Base-by-base conservation (phyloP, 2,329 filamentous ascomycete genomes). In the Fusarium camptoceras region DNA sequence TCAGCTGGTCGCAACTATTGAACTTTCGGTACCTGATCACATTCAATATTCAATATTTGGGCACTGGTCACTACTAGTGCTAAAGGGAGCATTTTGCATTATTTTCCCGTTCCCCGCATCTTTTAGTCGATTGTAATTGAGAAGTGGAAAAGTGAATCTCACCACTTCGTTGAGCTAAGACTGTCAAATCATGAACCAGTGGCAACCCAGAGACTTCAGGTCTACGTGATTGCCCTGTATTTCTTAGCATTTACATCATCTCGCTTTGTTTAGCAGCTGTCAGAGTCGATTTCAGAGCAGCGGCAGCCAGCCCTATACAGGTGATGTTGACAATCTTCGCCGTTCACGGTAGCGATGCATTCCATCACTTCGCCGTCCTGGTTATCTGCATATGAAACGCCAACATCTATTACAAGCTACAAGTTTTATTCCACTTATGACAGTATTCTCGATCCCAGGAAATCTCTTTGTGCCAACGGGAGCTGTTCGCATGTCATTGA, bases 1-100 rank as follows among this genome's bases (percentile, higher is more conserved):
- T 64, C 60, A 65, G 39, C 24, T 65, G 53, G 16, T 51, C 44
- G 39, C 39, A 41, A 51, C 46, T 64, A 64, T 14, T 8, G 53
- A 39, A 9, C 12, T 37, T 46, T 28, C 10, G 15, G 20, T 47
- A 16, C 41, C 25, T 42, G 30, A n/a, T n/a, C 25, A 12, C 27
- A 59, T 65, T 59, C 39, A 37, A 65, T 59, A 50, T 30, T 25
- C 24, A 1, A 30, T n/a, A 9, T 22, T 28, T 3, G 6, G 6
- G 15, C 6, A 22, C 14, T 18, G 9, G 15, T 18, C 15, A 8
- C 18, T 2, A 14, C 31, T 20, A 8, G 5, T 14, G 16, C 10
- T 25, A 8, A 34, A 41, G 37, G 11, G 27, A 41, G 10, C 9
- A 12, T 22, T 3, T 25, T 8, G 15, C 16, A 1, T 5, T 8